Percentiles rank a stretch among this genome's conserved stretches.
These are phyloP conservation scores for Cercospora sp. DNA, from an alignment of 2,329 filamentous ascomycete species.

Conservation along the genomic window DNA sequence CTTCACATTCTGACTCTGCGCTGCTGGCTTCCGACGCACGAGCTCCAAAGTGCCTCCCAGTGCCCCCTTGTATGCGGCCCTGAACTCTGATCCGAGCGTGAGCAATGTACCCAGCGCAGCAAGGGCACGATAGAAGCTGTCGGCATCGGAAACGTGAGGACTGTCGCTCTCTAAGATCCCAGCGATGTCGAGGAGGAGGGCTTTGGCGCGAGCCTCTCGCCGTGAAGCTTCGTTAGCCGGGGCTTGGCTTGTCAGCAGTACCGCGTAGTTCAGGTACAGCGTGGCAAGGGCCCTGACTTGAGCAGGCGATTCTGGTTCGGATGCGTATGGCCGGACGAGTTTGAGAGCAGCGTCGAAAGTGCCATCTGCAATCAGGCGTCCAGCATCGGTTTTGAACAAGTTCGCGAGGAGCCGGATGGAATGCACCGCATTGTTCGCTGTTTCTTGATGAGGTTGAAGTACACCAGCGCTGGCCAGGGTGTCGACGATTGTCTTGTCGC, in stretches of 20 bases:
- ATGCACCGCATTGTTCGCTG: slow-evolving; percentile 86
- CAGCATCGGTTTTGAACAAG: slow-evolving; percentile 73
- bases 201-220: slow-evolving; percentile 36
- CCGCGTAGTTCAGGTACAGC: slow-evolving; percentile 79
- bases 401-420: slow-evolving; percentile 79
- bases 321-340: slow-evolving; percentile 64
- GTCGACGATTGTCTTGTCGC: slow-evolving; percentile 58
- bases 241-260: slow-evolving; percentile 58
- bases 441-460: slow-evolving; percentile 55
- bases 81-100: slow-evolving; percentile 60
- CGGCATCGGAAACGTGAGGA: slow-evolving; percentile 67
- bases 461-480: slow-evolving; percentile 59
- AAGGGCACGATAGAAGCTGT: slow-evolving; percentile 78
- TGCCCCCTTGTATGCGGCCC: slow-evolving; percentile 58
- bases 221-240: slow-evolving; percentile 31
- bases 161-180: slow-evolving; percentile 37
- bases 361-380: slow-evolving; percentile 59
- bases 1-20: slow-evolving; percentile 62
- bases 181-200: slow-evolving; percentile 37
- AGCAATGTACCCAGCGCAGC: slow-evolving; percentile 81
- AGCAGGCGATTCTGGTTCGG: slow-evolving; percentile 56
- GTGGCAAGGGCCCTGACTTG: slow-evolving; percentile 80
- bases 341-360: slow-evolving; percentile 62
- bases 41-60: slow-evolving; percentile 53
- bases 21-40: slow-evolving; percentile 50